phyloP scores from a whole-genome alignment of 352 stramenopile genomes.

The Pythium plurisporium region DNA sequence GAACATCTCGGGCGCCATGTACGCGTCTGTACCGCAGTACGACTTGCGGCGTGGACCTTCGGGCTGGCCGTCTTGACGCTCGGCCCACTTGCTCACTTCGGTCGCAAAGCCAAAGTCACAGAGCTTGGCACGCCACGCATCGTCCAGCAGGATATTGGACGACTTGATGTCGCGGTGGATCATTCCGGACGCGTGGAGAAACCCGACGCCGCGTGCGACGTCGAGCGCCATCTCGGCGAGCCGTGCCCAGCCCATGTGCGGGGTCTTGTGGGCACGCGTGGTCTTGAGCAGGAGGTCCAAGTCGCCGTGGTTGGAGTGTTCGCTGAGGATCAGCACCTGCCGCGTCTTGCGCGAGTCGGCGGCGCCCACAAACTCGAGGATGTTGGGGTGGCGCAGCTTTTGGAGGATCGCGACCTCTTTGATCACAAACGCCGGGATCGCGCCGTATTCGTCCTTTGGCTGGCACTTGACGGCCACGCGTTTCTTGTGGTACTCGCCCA shows the following conservation, averaged over 20 bases:
- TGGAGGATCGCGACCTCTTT: conserved; percentile 73
- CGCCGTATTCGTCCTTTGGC: conserved; percentile 65
- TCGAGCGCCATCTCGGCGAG: conserved; percentile 72
- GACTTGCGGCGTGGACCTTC: conserved; percentile 58
- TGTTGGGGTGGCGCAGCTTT: conserved; percentile 58
- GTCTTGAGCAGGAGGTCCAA: conserved; percentile 60
- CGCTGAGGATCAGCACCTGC: conserved; percentile 81
- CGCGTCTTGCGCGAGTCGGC: conserved; percentile 64
- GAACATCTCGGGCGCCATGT: conserved; percentile 84
- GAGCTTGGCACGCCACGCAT: conserved; percentile 63
- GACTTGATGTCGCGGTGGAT: conserved; percentile 88
- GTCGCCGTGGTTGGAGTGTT: conserved; percentile 74
- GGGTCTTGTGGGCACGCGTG: conserved; percentile 38
- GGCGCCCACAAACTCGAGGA: conserved; percentile 73
- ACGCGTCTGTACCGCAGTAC: conserved; percentile 84
- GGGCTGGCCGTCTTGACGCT: conserved; percentile 23
- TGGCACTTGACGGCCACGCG: conserved; percentile 84
- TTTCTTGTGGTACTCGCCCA: conserved; percentile 65
- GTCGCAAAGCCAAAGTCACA: conserved; percentile 86
- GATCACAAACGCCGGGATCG: conserved; percentile 70
- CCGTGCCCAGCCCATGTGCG: conserved; percentile 56
- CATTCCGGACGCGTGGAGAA: conserved; percentile 89
- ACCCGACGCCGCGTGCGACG: conserved; percentile 89
- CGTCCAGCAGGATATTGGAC: conserved; percentile 83
- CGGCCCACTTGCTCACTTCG: conserved; percentile 42